These are phyloP conservation scores for Penicillium sp. DNA, from an alignment of 2,329 filamentous ascomycete genomes.

Conservation along the genomic window DNA sequence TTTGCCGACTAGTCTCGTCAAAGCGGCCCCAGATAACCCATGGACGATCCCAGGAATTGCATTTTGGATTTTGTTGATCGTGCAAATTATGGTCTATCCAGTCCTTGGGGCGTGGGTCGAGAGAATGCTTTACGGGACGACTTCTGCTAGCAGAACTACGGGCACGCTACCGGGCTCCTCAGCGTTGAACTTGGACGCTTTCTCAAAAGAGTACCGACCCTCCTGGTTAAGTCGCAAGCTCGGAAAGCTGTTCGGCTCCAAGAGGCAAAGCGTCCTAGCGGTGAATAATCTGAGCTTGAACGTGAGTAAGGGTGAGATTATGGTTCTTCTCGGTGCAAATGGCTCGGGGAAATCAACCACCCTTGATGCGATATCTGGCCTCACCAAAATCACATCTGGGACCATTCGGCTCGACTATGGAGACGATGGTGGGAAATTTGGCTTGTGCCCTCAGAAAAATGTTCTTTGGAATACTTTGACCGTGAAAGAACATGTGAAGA, in stretches of 20 bases:
- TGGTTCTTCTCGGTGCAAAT: slow-evolving; percentile 84
- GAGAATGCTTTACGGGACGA: slow-evolving; percentile 72
- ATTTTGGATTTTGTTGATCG: slow-evolving; percentile 73
- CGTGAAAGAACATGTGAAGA: slow-evolving; percentile 77
- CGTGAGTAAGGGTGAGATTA: slow-evolving; percentile 76
- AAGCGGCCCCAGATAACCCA: slow-evolving; percentile 63
- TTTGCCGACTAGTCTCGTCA: slow-evolving; percentile 60
- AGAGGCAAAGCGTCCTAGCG: slow-evolving; percentile 70
- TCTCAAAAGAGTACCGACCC: slow-evolving; percentile 77
- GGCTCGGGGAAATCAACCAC: slow-evolving; percentile 90
- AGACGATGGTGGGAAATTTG: slow-evolving; percentile 75
- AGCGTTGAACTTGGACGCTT: slow-evolving; percentile 70
- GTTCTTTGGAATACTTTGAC: slow-evolving; percentile 90
- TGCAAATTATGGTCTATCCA: slow-evolving; percentile 79
- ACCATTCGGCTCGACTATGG: slow-evolving; percentile 77
- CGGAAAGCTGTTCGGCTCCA: slow-evolving; percentile 49
- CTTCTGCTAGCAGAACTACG: slow-evolving; percentile 59
- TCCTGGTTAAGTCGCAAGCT: slow-evolving; percentile 58
- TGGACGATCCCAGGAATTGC: slow-evolving; percentile 73
- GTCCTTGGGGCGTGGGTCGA: slow-evolving; percentile 75
- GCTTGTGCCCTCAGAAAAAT: slow-evolving; percentile 90
- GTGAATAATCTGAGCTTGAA: slow-evolving; percentile 72
- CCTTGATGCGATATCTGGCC: slow-evolving; percentile 81
- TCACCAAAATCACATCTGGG: slow-evolving; percentile 74
- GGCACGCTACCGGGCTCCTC: slow-evolving; percentile 35